Evolutionary conservation across 352 stramenopile genomes (phyloP).

Genomic region (Globisporangium nodosum): DNA sequence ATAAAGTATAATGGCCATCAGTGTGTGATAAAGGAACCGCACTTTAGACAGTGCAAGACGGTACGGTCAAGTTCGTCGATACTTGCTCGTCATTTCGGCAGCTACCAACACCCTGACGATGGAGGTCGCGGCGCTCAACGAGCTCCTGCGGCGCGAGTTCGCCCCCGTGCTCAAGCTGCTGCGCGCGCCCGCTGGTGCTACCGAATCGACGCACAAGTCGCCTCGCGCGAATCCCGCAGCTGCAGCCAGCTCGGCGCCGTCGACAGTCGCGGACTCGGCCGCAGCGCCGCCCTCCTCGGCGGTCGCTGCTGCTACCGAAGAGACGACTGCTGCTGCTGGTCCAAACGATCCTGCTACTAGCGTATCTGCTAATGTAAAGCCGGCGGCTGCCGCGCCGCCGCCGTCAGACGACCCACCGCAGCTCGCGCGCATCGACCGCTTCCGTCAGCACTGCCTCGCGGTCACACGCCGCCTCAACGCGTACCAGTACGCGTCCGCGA

Average conservation of each 20-base stretch:
- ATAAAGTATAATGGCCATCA: too few relatives aligned
- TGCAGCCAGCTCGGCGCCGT: too few relatives aligned
- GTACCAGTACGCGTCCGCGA: conserved; percentile 53
- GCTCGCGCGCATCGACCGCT: conserved; percentile 13
- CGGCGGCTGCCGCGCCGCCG: not conserved
- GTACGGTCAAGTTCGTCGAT: too few relatives aligned
- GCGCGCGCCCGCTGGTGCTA: conserved; percentile 7
- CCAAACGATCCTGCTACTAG: too few relatives aligned
- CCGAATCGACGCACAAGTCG: not conserved
- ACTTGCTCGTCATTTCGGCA: too few relatives aligned
- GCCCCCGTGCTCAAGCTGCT: conserved; percentile 53
- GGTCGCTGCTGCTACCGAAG: not conserved
- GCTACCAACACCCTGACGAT: conserved; percentile 5
- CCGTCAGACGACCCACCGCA: not conserved
- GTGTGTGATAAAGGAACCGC: too few relatives aligned
- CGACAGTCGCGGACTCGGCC: not conserved
- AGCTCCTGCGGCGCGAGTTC: conserved; percentile 59
- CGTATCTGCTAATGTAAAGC: not conserved
- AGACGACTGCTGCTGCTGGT: not conserved
- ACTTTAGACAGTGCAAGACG: too few relatives aligned
- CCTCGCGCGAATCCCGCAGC: not conserved
- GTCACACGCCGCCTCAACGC: conserved; percentile 50
- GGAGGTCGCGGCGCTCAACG: conserved; percentile 61
- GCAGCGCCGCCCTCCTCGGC: not conserved
- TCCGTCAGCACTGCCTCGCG: conserved; percentile 25